phyloP scores from a whole-genome alignment of 768 basidiomycete species.

The Myochromella boudieri region DNA sequence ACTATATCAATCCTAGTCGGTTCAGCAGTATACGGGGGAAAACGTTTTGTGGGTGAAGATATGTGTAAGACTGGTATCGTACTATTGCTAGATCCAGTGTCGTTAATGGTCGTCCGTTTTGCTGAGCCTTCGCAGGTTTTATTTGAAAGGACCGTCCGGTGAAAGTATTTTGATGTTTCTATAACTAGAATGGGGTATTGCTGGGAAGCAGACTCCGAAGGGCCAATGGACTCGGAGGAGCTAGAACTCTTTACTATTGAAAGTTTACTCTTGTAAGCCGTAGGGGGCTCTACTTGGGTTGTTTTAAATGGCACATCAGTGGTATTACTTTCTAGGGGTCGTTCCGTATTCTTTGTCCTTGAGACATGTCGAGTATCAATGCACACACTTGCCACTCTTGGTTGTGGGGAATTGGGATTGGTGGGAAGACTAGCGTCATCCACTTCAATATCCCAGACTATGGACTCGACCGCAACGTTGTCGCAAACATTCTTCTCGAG shows the following conservation, averaged over 20 bases:
- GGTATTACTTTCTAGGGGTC: background rate
- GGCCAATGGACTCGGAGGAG: slow-evolving; percentile 24
- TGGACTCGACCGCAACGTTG: slow-evolving; percentile 30
- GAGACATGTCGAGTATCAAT: slow-evolving; percentile 29
- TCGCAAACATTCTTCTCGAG: background rate
- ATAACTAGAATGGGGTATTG: background rate
- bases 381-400: slow-evolving; percentile 27
- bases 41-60: too few species aligned
- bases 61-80: too few species aligned
- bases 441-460: slow-evolving; percentile 58
- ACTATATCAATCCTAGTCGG: too few species aligned
- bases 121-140: too few species aligned
- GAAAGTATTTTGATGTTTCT: slow-evolving; percentile 14
- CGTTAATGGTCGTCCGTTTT: too few species aligned
- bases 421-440: slow-evolving; percentile 26
- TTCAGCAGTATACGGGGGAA: too few species aligned
- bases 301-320: background rate
- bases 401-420: background rate
- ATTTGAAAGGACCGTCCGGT: too few species aligned
- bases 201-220: slow-evolving; percentile 63
- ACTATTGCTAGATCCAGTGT: too few species aligned
- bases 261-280: background rate
- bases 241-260: slow-evolving; percentile 13
- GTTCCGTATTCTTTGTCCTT: background rate
- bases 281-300: background rate